Conservation (phyloP, 768 basidiomycete species). For the Lactarius hatsudake region DNA sequence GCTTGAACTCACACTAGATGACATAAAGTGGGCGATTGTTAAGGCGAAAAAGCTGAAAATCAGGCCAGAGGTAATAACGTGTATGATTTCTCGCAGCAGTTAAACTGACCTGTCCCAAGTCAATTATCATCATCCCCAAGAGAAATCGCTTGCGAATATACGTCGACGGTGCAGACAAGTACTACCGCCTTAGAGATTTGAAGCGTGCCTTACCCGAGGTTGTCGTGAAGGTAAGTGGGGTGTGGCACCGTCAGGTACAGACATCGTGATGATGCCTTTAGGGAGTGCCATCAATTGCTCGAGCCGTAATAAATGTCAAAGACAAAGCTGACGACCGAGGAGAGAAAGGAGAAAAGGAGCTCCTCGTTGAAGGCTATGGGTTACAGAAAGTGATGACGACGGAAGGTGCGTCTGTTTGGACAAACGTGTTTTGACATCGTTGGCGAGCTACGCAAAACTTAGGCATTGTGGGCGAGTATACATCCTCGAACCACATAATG, state of each 20-base stretch:
- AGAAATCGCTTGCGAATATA: conserved; percentile 77
- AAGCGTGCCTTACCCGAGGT: conserved; percentile 82
- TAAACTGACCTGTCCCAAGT: conserved; percentile 38
- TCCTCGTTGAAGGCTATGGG: conserved; percentile 96
- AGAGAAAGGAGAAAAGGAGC: conserved; percentile 84
- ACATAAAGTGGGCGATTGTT: conserved; percentile 90
- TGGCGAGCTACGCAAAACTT: background rate
- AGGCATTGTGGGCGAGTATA: conserved; percentile 92
- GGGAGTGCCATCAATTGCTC: conserved; percentile 84
- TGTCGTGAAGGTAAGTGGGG: conserved; percentile 75
- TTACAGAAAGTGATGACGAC: conserved; percentile 96
- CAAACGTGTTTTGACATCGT: background rate
- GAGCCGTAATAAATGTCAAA: conserved; percentile 95
- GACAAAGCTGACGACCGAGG: conserved; percentile 78
- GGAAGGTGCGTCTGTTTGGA: conserved; percentile 57
- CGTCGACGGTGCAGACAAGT: conserved; percentile 73
- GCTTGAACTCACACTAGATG: conserved; percentile 91
- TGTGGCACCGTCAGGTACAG: background rate
- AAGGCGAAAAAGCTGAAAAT: conserved; percentile 87
- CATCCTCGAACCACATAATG: conserved; percentile 96
- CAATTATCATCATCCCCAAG: conserved; percentile 72
- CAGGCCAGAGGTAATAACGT: conserved; percentile 64
- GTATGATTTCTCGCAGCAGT: background rate
- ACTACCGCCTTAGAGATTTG: conserved; percentile 79
- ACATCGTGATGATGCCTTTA: conserved; percentile 32